A percentile compares a stretch with the other conserved stretches of the same genome.
Evolutionary conservation across 371 early-diverging fungal genomes (phyloP).

Genomic region (Mortierella sp.): DNA sequence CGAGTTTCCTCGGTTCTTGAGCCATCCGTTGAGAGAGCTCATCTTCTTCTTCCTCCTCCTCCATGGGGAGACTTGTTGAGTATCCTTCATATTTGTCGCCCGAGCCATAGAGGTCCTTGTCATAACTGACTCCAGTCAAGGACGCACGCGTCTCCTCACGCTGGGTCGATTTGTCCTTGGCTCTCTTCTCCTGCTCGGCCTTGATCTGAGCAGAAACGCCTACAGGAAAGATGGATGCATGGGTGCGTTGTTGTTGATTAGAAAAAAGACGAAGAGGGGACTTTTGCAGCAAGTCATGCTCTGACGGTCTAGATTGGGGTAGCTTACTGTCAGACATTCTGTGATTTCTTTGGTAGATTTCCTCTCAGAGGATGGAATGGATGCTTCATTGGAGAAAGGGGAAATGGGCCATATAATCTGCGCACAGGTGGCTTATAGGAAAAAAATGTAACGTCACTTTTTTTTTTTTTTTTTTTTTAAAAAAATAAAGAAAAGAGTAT

Average conservation of each 20-base stretch:
- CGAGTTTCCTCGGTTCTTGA: constrained; percentile 61
- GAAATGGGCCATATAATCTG: too few species aligned
- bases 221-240: constrained; percentile 3
- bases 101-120: constrained; percentile 81
- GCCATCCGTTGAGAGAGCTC: constrained; percentile 54
- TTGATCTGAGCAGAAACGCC: constrained; percentile 56
- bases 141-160: constrained; percentile 61
- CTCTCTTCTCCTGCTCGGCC: constrained; percentile 52
- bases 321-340: too few species aligned
- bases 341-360: too few species aligned
- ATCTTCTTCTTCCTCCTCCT: constrained; percentile 67
- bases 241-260: background rate
- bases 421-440: too few species aligned
- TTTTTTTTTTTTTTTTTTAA: too few species aligned
- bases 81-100: constrained; percentile 79
- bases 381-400: too few species aligned
- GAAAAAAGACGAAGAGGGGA: too few species aligned
- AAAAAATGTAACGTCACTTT: too few species aligned
- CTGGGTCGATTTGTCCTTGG: constrained; percentile 32
- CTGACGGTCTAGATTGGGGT: too few species aligned
- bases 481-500: too few species aligned
- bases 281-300: too few species aligned
- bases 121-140: constrained; percentile 72
- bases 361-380: too few species aligned
- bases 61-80: constrained; percentile 70